Conservation (phyloP, 169 alveolate genomes). For the Eimeria necatrix region DNA sequence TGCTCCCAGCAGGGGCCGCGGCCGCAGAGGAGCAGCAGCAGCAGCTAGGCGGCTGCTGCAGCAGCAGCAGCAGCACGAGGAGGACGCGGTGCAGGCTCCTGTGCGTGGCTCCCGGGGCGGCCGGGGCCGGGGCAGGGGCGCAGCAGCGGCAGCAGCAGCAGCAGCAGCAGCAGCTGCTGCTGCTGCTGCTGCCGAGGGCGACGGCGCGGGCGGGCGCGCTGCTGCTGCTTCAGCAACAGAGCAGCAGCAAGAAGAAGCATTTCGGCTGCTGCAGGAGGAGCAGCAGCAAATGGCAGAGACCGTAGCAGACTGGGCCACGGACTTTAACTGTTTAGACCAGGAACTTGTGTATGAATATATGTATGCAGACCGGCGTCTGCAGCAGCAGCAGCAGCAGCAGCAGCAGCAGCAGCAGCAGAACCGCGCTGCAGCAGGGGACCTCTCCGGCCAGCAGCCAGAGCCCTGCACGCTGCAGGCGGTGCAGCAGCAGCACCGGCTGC, state of each 20-base stretch:
- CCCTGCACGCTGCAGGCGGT: slow-evolving; percentile 31
- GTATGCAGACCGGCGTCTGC: slow-evolving; percentile 64
- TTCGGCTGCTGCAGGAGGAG: slow-evolving; percentile 48
- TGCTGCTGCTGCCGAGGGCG: slow-evolving; percentile 51
- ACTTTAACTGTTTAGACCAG: slow-evolving; percentile 73
- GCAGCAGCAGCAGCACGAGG: slow-evolving; percentile 74
- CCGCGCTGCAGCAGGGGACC: slow-evolving; percentile 26
- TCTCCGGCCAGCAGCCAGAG: slow-evolving; percentile 13
- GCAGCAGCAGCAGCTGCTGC: slow-evolving; percentile 62
- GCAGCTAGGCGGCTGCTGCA: slow-evolving; percentile 75
- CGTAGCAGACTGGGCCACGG: slow-evolving; percentile 76
- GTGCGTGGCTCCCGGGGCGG: slow-evolving; percentile 50
- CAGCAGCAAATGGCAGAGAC: slow-evolving; percentile 62
- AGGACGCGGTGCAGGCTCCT: neutral
- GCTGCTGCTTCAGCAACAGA: slow-evolving; percentile 52
- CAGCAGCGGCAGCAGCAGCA: slow-evolving; percentile 70
- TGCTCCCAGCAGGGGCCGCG: slow-evolving; percentile 60
- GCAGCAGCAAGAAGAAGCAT: slow-evolving; percentile 77
- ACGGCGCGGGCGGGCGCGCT: slow-evolving; percentile 44
- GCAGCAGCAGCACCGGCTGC: slow-evolving; percentile 75
- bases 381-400: slow-evolving; percentile 79
- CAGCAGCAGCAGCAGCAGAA: neutral
- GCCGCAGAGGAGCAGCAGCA: slow-evolving; percentile 76
- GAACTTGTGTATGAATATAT: slow-evolving; percentile 73
- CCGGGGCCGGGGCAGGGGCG: slow-evolving; percentile 72